Evolutionary conservation across 2,329 filamentous ascomycete genomes (phyloP).

Genomic region (Shiraia bambusicola): DNA sequence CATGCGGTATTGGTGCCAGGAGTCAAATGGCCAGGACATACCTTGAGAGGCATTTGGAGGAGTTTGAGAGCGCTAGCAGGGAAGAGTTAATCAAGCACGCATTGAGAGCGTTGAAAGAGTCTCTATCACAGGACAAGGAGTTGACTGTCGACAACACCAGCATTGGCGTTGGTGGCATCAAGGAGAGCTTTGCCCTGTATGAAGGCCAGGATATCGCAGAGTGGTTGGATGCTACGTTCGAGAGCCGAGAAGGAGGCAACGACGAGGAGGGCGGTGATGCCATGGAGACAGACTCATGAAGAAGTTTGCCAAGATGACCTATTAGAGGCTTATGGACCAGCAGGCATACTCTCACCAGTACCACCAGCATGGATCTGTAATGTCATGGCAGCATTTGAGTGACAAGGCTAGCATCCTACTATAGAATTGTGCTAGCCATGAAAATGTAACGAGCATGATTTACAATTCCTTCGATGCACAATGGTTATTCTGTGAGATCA

Average conservation of each 20-base stretch:
- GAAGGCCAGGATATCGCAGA: conserved; percentile 84
- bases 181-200: conserved; percentile 84
- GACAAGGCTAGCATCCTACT: not conserved
- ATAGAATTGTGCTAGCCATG: conserved; percentile 14
- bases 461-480: not conserved
- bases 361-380: not conserved
- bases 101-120: conserved; percentile 89
- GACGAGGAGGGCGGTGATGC: conserved; percentile 46
- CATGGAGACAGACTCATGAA: conserved; percentile 58
- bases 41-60: conserved; percentile 85
- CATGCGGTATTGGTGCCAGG: conserved; percentile 91
- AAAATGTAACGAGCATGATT: conserved; percentile 26
- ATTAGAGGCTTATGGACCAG: not conserved
- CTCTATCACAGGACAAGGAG: conserved; percentile 94
- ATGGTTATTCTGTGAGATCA: no score
- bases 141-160: conserved; percentile 96
- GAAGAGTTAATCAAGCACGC: conserved; percentile 92
- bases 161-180: conserved; percentile 75
- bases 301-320: not conserved
- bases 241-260: conserved; percentile 46
- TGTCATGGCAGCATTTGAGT: not conserved
- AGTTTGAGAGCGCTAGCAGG: conserved; percentile 72
- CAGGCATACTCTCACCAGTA: no score
- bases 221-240: conserved; percentile 73
- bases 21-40: conserved; percentile 98